A percentile compares a stretch with the other conserved stretches of the same genome.
These are phyloP conservation scores for Mycena crocata DNA, from an alignment of 768 basidiomycete species.

Conservation along the genomic window DNA sequence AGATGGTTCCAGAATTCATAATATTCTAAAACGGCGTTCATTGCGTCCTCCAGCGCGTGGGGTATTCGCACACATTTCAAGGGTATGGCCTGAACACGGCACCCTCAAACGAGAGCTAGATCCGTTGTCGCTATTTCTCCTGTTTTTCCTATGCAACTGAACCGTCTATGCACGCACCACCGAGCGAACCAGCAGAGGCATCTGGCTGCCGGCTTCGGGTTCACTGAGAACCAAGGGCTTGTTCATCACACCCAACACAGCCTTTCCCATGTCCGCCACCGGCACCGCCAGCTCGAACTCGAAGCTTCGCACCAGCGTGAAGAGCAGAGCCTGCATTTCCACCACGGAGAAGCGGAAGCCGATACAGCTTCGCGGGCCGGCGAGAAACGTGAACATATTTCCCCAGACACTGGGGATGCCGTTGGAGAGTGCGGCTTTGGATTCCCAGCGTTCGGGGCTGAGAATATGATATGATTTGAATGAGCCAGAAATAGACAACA, in stretches of 20 bases:
- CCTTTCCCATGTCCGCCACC: slow-evolving; percentile 53
- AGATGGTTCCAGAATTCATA: too few species aligned
- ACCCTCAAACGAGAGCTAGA: too few species aligned
- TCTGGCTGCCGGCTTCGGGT: slow-evolving; percentile 51
- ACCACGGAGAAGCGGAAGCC: slow-evolving; percentile 62
- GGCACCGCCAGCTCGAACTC: slow-evolving; percentile 68
- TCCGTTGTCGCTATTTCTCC: too few species aligned
- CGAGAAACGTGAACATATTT: slow-evolving; percentile 58
- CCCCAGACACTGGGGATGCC: slow-evolving; percentile 61
- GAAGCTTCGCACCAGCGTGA: slow-evolving; percentile 63
- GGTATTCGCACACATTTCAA: too few species aligned
- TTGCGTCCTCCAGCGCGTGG: too few species aligned
- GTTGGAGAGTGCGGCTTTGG: slow-evolving; percentile 45
- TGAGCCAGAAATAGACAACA: slow-evolving; percentile 1
- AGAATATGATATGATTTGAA: too few species aligned
- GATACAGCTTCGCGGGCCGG: slow-evolving; percentile 64
- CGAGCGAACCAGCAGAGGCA: slow-evolving; percentile 62
- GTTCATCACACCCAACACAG: slow-evolving; percentile 52
- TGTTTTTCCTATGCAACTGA: too few species aligned
- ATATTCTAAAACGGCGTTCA: too few species aligned
- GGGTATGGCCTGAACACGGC: too few species aligned
- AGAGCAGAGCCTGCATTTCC: slow-evolving; percentile 62
- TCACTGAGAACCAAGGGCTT: slow-evolving; percentile 57
- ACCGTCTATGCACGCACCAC: too few species aligned
- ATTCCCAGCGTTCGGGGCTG: slow-evolving; percentile 67